Evolutionary conservation across 208 protist species (phyloP).

Genomic region (Trypanosomatidae sp.): DNA sequence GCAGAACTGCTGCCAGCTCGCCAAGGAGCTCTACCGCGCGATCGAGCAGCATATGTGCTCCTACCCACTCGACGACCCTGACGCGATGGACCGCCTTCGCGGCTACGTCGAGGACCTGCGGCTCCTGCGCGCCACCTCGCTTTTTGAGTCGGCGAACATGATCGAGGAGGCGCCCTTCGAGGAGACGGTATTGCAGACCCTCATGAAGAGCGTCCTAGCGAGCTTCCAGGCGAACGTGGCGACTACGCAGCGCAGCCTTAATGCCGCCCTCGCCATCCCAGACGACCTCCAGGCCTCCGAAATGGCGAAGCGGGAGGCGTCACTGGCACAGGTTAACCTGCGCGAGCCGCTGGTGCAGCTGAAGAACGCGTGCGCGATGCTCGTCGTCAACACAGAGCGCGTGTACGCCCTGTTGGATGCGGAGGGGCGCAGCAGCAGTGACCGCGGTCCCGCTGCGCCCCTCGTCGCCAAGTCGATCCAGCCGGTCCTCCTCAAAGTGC

Average conservation of each 20-base stretch:
- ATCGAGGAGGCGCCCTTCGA: conserved; percentile 45
- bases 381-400: conserved; percentile 48
- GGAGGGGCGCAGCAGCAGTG: conserved; percentile 3
- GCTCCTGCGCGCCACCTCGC: conserved; percentile 77
- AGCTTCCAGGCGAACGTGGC: conserved; percentile 54
- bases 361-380: conserved; percentile 78
- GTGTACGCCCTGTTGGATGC: conserved; percentile 35
- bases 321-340: conserved; percentile 43
- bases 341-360: conserved; percentile 74
- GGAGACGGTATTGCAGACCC: conserved; percentile 47
- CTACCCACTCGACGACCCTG: conserved; percentile 72
- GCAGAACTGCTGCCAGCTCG: conserved; percentile 47
- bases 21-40: conserved; percentile 57
- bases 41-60: conserved; percentile 67
- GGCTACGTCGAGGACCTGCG: conserved; percentile 74
- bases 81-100: conserved; percentile 76
- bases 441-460: conserved; percentile 23
- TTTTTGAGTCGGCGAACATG: conserved; percentile 36
- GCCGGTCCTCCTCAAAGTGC: conserved; percentile 69
- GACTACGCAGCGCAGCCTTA: conserved; percentile 49
- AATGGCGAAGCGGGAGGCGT: conserved; percentile 24
- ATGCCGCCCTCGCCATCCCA: conserved; percentile 48
- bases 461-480: conserved; percentile 68
- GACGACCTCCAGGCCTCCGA: conserved; percentile 39
- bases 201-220: conserved; percentile 63